phyloP scores from a whole-genome alignment of 1,139 yeast genomes.

The Magnusiomyces ingens region DNA sequence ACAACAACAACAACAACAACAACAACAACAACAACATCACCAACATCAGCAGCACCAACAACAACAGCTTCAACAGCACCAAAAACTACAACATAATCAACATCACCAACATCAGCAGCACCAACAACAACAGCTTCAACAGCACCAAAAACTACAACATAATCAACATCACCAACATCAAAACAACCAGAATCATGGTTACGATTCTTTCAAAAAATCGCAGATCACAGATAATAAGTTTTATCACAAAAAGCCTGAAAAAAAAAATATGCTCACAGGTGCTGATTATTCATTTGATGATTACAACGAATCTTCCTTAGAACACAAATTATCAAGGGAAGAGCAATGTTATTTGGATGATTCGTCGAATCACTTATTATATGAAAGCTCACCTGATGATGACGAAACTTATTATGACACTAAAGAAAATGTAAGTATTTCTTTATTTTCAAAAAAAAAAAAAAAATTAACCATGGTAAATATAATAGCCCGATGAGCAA shows the following conservation, averaged over 20 bases:
- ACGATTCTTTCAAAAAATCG: too few species aligned
- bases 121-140: conserved; percentile 31
- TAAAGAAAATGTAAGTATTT: conserved; percentile 1
- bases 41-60: conserved; percentile 4
- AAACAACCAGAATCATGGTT: too few species aligned
- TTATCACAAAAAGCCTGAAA: too few species aligned
- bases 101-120: too few species aligned
- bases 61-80: conserved; percentile 3
- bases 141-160: too few species aligned
- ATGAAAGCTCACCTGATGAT: not conserved
- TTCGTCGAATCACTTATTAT: not conserved
- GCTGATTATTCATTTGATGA: not conserved
- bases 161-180: conserved; percentile 40
- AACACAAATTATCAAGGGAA: not conserved
- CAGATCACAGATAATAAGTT: too few species aligned
- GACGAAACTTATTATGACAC: conserved; percentile 1
- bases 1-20: conserved; percentile 6
- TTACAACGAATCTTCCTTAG: not conserved
- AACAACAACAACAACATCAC: not conserved
- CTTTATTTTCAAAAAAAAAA: not conserved
- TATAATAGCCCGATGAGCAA: not conserved
- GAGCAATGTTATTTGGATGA: not conserved
- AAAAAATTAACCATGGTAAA: too few species aligned
- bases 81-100: too few species aligned
- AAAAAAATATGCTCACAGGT: too few species aligned